Percentiles rank a stretch among this genome's conserved stretches.
Evolutionary conservation across 2,329 filamentous ascomycete genomes (phyloP).

Genomic region (Botrytis byssoidea): DNA sequence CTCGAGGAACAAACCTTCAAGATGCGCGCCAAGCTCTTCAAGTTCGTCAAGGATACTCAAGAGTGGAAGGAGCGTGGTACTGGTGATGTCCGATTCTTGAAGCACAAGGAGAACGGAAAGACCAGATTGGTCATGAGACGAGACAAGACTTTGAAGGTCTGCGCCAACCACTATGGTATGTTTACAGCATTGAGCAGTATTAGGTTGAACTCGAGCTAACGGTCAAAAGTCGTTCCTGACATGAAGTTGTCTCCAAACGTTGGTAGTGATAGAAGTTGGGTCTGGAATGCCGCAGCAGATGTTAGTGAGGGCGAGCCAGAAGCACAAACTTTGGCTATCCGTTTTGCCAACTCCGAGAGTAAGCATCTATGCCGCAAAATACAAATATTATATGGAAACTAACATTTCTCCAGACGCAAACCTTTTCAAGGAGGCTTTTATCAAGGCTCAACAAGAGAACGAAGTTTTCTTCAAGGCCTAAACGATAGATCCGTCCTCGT

Average conservation of each 20-base stretch:
- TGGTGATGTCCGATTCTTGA: conserved; percentile 91
- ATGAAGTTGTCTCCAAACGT: conserved; percentile 99
- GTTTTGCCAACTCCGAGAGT: conserved; percentile 98
- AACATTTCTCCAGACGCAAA: conserved; percentile 71
- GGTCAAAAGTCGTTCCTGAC: conserved; percentile 76
- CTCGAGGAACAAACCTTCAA: conserved; percentile 97
- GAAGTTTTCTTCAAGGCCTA: conserved; percentile 72
- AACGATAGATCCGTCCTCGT: conserved; percentile 20
- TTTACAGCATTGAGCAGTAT: conserved; percentile 27
- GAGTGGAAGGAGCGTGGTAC: conserved; percentile 99
- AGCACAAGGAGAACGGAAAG: conserved; percentile 99
- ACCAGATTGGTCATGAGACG: conserved; percentile 96
- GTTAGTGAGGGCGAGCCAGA: conserved; percentile 98
- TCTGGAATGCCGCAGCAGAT: conserved; percentile 97
- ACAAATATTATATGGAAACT: conserved; percentile 13
- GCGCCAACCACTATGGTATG: conserved; percentile 99
- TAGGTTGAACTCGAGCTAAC: conserved; percentile 25
- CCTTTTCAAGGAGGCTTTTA: conserved; percentile 94
- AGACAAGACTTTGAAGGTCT: conserved; percentile 99
- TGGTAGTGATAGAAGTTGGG: conserved; percentile 97
- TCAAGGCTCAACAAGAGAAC: conserved; percentile 96
- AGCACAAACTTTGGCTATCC: conserved; percentile 92
- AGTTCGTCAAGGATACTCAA: conserved; percentile 85
- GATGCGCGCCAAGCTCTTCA: conserved; percentile 99
- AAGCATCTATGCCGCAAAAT: conserved; percentile 43